A percentile compares a stretch with the other conserved stretches of the same genome.
Conservation (phyloP, 2,329 filamentous ascomycete genomes). For the Coniochaeta sp. region DNA sequence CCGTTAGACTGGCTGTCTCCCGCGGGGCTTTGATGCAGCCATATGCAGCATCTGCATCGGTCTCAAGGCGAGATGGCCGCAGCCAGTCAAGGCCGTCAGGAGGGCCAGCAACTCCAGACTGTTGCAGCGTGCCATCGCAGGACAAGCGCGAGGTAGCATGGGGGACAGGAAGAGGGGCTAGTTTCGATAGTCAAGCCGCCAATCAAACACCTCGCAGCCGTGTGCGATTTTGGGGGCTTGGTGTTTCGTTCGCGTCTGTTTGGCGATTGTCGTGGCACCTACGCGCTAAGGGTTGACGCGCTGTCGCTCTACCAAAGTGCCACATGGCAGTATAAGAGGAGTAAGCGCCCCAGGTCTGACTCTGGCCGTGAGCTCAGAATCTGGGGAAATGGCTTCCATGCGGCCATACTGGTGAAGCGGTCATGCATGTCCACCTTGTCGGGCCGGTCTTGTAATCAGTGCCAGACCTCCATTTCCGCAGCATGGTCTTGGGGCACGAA, state of each 20-base stretch:
- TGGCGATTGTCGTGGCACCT: conserved; percentile 1
- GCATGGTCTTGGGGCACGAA: background rate
- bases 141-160: conserved; percentile 16
- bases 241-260: conserved; percentile 3
- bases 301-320: background rate
- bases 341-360: background rate
- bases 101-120: conserved; percentile 10
- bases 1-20: conserved; percentile 14
- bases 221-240: background rate
- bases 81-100: conserved; percentile 10
- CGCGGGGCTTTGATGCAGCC: conserved; percentile 16
- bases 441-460: background rate
- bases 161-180: conserved; percentile 1
- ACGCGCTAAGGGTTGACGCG: conserved; percentile 1
- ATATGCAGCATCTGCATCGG: conserved; percentile 14
- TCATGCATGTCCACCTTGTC: background rate
- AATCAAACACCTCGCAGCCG: background rate
- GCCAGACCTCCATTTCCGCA: background rate
- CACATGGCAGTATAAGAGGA: conserved; percentile 1
- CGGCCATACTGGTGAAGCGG: background rate
- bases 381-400: background rate
- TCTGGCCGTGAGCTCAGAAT: background rate
- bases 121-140: conserved; percentile 7
- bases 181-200: background rate
- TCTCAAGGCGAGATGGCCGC: conserved; percentile 12